Percentiles rank a stretch among this genome's conserved stretches.
These are phyloP conservation scores for Scopulariopsis brevicaulis DNA, from an alignment of 2,329 filamentous ascomycete genomes.

Conservation along the genomic window DNA sequence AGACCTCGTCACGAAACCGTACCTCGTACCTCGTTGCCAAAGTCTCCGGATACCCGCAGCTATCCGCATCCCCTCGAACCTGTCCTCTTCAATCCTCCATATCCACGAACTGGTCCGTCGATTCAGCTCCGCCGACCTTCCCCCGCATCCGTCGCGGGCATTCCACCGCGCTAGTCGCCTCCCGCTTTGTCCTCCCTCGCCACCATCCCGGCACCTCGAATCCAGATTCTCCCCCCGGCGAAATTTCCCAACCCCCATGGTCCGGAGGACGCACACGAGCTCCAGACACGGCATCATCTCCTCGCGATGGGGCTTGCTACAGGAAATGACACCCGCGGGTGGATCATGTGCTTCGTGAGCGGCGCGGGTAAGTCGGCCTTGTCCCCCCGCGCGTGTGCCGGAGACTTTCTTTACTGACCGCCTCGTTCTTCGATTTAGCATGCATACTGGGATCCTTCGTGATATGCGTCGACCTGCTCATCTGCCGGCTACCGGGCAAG, in stretches of 20 bases:
- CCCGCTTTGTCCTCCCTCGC: neutral
- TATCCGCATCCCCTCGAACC: no score
- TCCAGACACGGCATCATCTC: no score
- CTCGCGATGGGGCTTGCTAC: neutral
- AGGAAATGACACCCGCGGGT: slow-evolving; percentile 77
- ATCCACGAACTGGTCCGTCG: neutral
- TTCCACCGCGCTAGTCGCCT: neutral
- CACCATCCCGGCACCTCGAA: neutral
- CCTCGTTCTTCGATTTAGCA: slow-evolving; percentile 23
- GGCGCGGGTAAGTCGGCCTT: slow-evolving; percentile 44
- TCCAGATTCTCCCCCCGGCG: neutral
- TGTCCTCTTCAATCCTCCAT: no score
- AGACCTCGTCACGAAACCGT: no score
- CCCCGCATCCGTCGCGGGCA: neutral
- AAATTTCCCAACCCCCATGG: neutral
- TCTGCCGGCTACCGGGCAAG: slow-evolving; percentile 62
- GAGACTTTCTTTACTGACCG: slow-evolving; percentile 6
- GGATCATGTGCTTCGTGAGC: slow-evolving; percentile 85
- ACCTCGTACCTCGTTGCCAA: no score
- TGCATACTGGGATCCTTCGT: slow-evolving; percentile 69
- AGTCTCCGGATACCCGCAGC: no score
- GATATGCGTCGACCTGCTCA: slow-evolving; percentile 74
- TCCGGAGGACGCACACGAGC: neutral
- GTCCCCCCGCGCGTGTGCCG: neutral
- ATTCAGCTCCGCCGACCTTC: neutral